Evolutionary conservation across 129 eudicot species (phyloP).

Genomic region (Helianthus annuus): DNA sequence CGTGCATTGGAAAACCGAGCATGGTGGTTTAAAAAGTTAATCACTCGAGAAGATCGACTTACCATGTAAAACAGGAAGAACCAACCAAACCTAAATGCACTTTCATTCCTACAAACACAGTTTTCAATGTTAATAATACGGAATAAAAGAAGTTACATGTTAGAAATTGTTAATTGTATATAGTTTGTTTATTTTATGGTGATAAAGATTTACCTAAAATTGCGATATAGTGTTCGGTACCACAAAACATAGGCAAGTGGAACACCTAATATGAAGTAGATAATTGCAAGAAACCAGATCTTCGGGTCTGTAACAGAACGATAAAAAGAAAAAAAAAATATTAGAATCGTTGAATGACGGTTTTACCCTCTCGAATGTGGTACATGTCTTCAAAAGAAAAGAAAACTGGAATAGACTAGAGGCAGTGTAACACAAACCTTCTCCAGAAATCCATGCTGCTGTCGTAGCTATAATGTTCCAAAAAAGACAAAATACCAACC

Average conservation of each 20-base stretch:
- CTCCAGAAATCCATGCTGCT: constrained; percentile 86
- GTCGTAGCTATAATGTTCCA: constrained; percentile 93
- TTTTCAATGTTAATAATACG: not conserved
- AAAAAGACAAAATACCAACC: constrained; percentile 62
- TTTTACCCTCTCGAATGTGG: constrained; percentile 3
- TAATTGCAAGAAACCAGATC: constrained; percentile 79
- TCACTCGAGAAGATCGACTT: constrained; percentile 12
- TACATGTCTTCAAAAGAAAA: not conserved
- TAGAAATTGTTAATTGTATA: no score
- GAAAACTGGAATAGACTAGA: not conserved
- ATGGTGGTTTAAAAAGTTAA: not conserved
- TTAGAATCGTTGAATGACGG: not conserved
- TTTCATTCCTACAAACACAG: constrained; percentile 66
- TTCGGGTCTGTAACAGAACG: constrained; percentile 43
- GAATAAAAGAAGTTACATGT: no score
- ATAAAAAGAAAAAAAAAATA: constrained; percentile 17
- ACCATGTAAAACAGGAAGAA: constrained; percentile 88
- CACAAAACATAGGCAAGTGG: constrained; percentile 78
- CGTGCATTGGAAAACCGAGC: not conserved
- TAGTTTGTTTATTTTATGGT: not conserved
- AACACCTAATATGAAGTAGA: constrained; percentile 77
- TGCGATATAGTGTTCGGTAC: constrained; percentile 88
- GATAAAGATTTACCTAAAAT: constrained; percentile 57
- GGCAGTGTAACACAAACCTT: constrained; percentile 48
- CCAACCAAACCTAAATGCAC: constrained; percentile 86